These are phyloP conservation scores for Colletotrichum sp. DNA, from an alignment of 2,329 filamentous ascomycete species.

Conservation along the genomic window DNA sequence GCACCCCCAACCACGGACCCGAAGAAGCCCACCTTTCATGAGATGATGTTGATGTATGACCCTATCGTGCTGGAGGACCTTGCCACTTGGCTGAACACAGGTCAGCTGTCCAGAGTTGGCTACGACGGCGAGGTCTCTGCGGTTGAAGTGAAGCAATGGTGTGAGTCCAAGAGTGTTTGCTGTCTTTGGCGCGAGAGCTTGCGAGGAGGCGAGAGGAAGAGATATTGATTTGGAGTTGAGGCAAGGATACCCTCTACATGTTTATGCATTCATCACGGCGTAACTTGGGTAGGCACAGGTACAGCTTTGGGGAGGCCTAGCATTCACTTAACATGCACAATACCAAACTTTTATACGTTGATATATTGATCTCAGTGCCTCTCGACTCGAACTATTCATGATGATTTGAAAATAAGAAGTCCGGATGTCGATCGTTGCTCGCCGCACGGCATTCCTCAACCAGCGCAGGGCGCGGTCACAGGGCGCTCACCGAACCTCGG, in stretches of 20 bases:
- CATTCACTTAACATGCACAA: neutral
- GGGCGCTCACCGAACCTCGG: constrained; percentile 18
- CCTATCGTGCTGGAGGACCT: constrained; percentile 89
- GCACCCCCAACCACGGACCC: constrained; percentile 56
- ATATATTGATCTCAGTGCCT: neutral
- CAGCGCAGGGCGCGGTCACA: constrained; percentile 4
- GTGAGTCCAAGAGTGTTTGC: constrained; percentile 84
- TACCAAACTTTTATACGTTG: neutral
- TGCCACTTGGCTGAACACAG: constrained; percentile 79
- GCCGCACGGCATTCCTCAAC: neutral
- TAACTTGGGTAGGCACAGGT: neutral
- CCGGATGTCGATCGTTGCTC: neutral
- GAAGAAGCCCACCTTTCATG: constrained; percentile 74
- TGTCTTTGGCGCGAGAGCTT: constrained; percentile 73
- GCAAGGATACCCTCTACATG: constrained; percentile 4
- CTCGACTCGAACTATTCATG: neutral
- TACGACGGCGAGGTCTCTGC: constrained; percentile 70
- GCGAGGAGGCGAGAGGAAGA: constrained; percentile 58
- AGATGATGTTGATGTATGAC: constrained; percentile 94
- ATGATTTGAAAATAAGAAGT: neutral
- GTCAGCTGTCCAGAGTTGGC: constrained; percentile 65
- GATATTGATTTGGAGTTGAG: constrained; percentile 29
- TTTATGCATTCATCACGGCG: neutral
- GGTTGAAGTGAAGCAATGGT: constrained; percentile 83
- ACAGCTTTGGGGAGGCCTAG: neutral